These are phyloP conservation scores for Quillaja saponaria DNA, from an alignment of 306 rosid species.

Conservation along the genomic window DNA sequence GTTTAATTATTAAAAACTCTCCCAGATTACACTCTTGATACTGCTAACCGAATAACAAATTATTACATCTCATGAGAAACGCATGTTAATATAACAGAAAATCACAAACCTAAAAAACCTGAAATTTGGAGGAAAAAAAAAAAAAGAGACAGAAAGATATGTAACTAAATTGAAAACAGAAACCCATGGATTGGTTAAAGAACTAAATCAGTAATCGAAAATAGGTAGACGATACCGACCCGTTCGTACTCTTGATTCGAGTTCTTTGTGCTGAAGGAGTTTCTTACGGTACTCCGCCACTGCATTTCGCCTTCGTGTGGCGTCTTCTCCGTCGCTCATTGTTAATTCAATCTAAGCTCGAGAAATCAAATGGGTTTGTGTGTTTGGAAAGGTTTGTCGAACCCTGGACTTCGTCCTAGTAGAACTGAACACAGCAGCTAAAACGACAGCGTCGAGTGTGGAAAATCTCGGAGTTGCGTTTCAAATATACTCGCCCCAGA, in stretches of 20 bases:
- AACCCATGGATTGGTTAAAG: not conserved
- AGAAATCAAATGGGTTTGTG: not conserved
- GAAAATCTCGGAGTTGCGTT: no score
- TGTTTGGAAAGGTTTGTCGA: no score
- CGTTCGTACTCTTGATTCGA: constrained; percentile 81
- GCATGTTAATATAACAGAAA: not conserved
- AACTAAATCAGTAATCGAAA: not conserved
- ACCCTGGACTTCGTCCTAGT: no score
- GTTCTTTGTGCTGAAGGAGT: constrained; percentile 86
- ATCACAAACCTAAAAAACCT: constrained; percentile 34
- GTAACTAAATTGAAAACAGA: not conserved
- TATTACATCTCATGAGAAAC: not conserved
- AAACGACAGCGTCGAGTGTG: no score
- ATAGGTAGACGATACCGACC: constrained; percentile 43
- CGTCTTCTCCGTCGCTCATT: constrained; percentile 74
- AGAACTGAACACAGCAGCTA: no score
- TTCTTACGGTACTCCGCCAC: constrained; percentile 73
- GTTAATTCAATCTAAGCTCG: constrained; percentile 20
- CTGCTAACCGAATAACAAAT: not conserved
- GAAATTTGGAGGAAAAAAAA: not conserved
- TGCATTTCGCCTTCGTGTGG: constrained; percentile 62
- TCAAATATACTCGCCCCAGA: no score
- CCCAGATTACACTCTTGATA: not conserved
- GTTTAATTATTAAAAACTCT: not conserved
- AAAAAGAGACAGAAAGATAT: constrained; percentile 3